Base-by-base conservation (phyloP, 208 protist genomes). In the Acanthamoeba sp. region DNA sequence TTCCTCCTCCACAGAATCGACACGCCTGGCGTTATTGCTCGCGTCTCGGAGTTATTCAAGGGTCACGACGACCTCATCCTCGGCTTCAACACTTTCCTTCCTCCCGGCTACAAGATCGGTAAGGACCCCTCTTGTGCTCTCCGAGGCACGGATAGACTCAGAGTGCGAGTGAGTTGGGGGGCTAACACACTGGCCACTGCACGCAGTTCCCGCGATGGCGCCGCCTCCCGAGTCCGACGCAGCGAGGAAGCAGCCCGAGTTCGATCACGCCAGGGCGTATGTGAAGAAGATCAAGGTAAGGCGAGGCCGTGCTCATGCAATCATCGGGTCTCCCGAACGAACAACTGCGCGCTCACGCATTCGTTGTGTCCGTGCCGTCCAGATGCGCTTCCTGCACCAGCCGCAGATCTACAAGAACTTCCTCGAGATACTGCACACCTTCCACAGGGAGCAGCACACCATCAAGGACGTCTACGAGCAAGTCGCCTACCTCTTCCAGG, bases 41-140 rank as follows among this genome's bases (percentile, higher is more conserved):
- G 96, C 29, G 98, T 98, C 2, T 96, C 94, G n/a, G 66, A 96
- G 64, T 95, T 98, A 16, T 98, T 98, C 91, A 95, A 96, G 45
- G 97, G 97, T 1, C 96, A 98, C 88, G 88, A 93, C 14, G 52
- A 97, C 38, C 95, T 98, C 20, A 97, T 98, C 40, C 88, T 96
- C 7, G 97, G 97, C 38, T 98, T 98, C 95, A 98, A 98, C 95
- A 98, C 97, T 5, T 98, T 98, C 92, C 94, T 98, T 20, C 98
- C 98, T 45, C 94, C 95, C 16, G 97, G 95, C 48, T 98, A 96
- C 95, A 95, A 96, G 71, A 98, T 98, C 59, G 95, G 78, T 80
- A 45, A 10, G 32, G 7, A 76, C n/a, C 62, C 0, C 0, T 12
- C 66, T 78, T 45, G 32, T n/a, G n/a, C n/a, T n/a, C n/a, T n/a